Conservation (phyloP, 345 rosid species). For the Diplotaxis tenuifolia region DNA sequence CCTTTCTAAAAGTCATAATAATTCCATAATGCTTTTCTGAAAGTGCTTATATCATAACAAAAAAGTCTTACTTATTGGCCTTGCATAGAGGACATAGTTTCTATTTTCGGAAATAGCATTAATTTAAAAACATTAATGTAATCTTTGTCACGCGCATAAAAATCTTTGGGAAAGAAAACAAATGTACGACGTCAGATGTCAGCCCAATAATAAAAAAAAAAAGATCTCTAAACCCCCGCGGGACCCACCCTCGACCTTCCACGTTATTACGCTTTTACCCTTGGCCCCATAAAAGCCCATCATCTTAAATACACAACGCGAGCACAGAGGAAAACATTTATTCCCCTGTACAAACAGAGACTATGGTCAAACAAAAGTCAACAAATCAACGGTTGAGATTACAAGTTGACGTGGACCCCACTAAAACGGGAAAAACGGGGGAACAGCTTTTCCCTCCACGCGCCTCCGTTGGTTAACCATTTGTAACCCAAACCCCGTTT, state of each 20-base stretch:
- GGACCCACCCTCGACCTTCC: constrained; percentile 3
- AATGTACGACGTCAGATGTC: constrained; percentile 31
- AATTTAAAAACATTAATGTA: not conserved
- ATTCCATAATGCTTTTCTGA: constrained; percentile 1
- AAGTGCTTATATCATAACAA: not conserved
- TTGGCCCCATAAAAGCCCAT: constrained; percentile 5
- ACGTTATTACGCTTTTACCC: constrained; percentile 17
- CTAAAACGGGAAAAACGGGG: constrained; percentile 26
- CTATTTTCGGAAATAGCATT: not conserved
- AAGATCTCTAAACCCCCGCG: not conserved
- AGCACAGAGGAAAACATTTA: constrained; percentile 2
- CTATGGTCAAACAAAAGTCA: constrained; percentile 15
- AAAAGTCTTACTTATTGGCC: no score
- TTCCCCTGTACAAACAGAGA: not conserved
- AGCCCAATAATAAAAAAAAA: not conserved
- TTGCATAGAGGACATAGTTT: not conserved
- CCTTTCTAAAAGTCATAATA: not conserved
- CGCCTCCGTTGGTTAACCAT: constrained; percentile 36
- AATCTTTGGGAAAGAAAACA: constrained; percentile 23
- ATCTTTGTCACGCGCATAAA: constrained; percentile 10
- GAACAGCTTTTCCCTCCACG: constrained; percentile 17
- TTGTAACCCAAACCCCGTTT: constrained; percentile 35
- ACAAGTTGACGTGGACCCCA: constrained; percentile 11
- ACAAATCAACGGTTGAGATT: constrained; percentile 7
- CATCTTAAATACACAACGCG: not conserved